A percentile compares a stretch with the other conserved stretches of the same genome.
Conservation (phyloP, 805 yeast genomes). For the Barnettozyma sp. region DNA sequence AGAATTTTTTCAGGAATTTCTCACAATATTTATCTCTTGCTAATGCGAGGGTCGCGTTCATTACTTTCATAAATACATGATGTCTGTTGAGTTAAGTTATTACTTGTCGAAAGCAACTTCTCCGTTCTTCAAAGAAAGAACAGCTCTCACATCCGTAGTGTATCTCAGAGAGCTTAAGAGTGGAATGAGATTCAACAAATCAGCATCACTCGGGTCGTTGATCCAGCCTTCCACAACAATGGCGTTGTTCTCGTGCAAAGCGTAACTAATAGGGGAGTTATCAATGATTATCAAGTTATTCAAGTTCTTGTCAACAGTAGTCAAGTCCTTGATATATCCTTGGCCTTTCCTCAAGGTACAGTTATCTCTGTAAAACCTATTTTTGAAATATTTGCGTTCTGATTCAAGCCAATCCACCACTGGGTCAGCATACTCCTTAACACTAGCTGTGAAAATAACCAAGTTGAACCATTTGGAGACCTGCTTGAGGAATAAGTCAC, state of each 20-base stretch:
- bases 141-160: conserved; percentile 76
- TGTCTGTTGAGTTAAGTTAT: neutral
- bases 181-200: conserved; percentile 75
- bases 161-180: conserved; percentile 67
- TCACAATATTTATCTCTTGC: too few relatives aligned
- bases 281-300: conserved; percentile 73
- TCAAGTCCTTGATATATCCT: conserved; percentile 79
- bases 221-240: conserved; percentile 97
- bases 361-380: conserved; percentile 69
- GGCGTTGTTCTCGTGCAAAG: conserved; percentile 79
- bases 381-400: conserved; percentile 45
- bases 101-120: conserved; percentile 48
- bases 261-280: conserved; percentile 88
- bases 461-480: conserved; percentile 84
- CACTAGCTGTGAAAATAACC: conserved; percentile 91
- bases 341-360: conserved; percentile 73
- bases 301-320: conserved; percentile 44
- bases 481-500: conserved; percentile 74
- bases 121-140: conserved; percentile 70
- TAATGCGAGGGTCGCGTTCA: too few relatives aligned
- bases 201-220: conserved; percentile 87
- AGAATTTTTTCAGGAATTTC: too few relatives aligned
- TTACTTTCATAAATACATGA: neutral
- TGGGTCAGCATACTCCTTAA: conserved; percentile 94
- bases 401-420: conserved; percentile 87